Conservation (phyloP, 805 yeast genomes). For the Candida wancherniae region DNA sequence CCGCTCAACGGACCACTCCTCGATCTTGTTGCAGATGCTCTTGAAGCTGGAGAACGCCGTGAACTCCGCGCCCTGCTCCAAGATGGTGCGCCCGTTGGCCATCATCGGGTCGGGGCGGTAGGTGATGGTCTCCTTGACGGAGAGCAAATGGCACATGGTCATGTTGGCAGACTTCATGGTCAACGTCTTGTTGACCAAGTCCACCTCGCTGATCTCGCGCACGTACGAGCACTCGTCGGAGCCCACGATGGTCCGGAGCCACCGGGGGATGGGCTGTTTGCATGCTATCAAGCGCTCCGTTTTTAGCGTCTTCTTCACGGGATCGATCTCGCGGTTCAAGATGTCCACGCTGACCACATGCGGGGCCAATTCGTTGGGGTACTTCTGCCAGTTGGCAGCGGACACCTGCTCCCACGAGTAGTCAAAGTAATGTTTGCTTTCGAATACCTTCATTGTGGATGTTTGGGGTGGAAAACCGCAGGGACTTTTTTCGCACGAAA, state of each 20-base stretch:
- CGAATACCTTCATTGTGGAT: conserved; percentile 69
- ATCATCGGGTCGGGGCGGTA: conserved; percentile 64
- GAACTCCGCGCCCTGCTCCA: conserved; percentile 81
- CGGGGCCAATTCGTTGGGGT: conserved; percentile 89
- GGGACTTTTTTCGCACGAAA: too few relatives aligned
- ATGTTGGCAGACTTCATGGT: conserved; percentile 82
- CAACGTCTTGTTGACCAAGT: conserved; percentile 56
- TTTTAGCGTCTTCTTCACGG: conserved; percentile 45
- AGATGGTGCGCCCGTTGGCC: conserved; percentile 51
- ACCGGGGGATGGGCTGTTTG: conserved; percentile 77
- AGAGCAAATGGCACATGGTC: conserved; percentile 69
- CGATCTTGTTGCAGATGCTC: conserved; percentile 73
- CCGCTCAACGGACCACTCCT: conserved; percentile 87
- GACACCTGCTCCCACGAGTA: conserved; percentile 94
- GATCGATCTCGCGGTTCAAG: conserved; percentile 62
- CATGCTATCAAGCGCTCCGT: conserved; percentile 89
- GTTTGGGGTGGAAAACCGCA: conserved; percentile 1
- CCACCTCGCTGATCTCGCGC: conserved; percentile 84
- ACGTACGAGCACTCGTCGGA: conserved; percentile 71
- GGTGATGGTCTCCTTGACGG: conserved; percentile 82
- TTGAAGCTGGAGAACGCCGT: conserved; percentile 74
- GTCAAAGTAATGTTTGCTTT: conserved; percentile 60
- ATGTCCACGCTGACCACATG: conserved; percentile 95
- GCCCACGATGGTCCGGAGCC: conserved; percentile 74
- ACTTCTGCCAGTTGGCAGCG: conserved; percentile 94